Percentiles rank a stretch among this genome's conserved stretches.
Evolutionary conservation across 257 asterid species (phyloP).

Genomic region (Solanum sparsipilum): DNA sequence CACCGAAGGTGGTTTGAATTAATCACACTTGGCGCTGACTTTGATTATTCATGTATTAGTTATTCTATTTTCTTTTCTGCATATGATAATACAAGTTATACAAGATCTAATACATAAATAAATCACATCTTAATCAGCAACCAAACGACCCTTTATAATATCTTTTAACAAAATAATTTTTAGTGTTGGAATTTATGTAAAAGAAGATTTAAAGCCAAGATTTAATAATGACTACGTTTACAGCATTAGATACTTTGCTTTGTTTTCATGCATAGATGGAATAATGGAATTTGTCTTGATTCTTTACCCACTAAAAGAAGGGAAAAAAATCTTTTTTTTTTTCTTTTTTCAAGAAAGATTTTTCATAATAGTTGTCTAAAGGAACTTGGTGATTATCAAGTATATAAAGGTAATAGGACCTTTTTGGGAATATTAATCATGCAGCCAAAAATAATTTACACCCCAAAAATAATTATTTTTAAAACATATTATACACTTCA

Average conservation of each 20-base stretch:
- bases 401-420: neutral
- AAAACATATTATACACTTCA: neutral
- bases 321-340: too few relatives aligned
- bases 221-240: neutral
- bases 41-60: neutral
- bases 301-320: neutral
- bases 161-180: neutral
- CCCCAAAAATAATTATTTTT: neutral
- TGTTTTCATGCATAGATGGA: neutral
- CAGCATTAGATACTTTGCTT: neutral
- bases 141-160: neutral
- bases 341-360: too few relatives aligned
- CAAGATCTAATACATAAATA: neutral
- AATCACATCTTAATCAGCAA: neutral
- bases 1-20: fast-evolving
- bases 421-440: neutral
- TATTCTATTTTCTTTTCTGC: fast-evolving
- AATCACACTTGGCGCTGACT: fast-evolving
- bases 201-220: neutral
- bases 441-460: neutral
- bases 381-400: neutral
- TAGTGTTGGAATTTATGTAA: neutral
- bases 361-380: neutral
- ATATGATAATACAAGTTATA: neutral
- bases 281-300: neutral